These are phyloP conservation scores for Cercospora brassicicola DNA, from an alignment of 2,329 filamentous ascomycete species.

Conservation along the genomic window DNA sequence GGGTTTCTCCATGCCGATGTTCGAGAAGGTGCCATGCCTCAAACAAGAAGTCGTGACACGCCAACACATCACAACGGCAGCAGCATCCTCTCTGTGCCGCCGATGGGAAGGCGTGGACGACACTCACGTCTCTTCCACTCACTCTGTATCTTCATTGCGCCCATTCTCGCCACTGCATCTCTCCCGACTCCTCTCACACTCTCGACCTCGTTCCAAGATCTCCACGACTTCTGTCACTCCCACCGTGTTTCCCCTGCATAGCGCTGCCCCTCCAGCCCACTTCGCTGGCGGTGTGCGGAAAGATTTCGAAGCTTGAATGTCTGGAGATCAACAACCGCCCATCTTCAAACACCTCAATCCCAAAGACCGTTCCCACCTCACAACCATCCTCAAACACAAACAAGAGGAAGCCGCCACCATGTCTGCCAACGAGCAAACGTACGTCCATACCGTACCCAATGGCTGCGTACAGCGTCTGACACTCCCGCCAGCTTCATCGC, in stretches of 20 bases:
- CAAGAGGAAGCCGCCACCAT: slow-evolving; percentile 41
- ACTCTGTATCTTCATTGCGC: not conserved
- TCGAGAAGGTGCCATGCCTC: not conserved
- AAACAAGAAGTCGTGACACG: not conserved
- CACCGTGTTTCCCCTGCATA: slow-evolving; percentile 2
- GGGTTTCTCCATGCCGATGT: not conserved
- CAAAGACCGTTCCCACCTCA: slow-evolving; percentile 50
- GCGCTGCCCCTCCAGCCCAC: slow-evolving; percentile 11
- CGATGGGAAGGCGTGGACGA: not conserved
- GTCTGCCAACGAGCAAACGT: slow-evolving; percentile 81
- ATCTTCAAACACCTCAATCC: slow-evolving; percentile 50
- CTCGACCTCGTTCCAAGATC: not conserved
- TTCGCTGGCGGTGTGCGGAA: slow-evolving; percentile 11
- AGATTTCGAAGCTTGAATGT: slow-evolving; percentile 13
- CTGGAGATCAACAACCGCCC: slow-evolving; percentile 38
- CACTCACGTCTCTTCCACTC: not conserved
- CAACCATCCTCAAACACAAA: slow-evolving; percentile 38
- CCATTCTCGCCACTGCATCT: not conserved
- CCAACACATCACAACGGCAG: not conserved
- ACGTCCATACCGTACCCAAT: slow-evolving; percentile 43
- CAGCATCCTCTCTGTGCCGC: not conserved
- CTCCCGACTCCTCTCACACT: not conserved
- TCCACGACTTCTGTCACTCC: not conserved
- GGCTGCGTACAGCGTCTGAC: not conserved
- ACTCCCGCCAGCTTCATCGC: slow-evolving; percentile 84